Base-by-base conservation (phyloP, 305 asterid species). In the Fraxinus sp. region DNA sequence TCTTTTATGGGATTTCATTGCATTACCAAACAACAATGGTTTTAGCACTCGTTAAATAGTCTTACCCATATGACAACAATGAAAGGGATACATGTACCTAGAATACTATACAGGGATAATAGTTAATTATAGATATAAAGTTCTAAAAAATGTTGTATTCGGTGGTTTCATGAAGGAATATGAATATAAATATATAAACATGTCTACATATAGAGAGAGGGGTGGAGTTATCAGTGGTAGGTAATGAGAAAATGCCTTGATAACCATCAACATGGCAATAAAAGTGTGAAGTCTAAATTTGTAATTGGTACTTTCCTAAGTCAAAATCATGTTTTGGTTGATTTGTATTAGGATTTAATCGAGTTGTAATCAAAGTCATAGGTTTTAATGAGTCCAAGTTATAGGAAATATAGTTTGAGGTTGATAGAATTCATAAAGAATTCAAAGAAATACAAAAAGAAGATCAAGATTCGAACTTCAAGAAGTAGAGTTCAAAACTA, bases 151-250 rank as follows among this genome's bases (percentile, higher is more conserved):
- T 22, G n/a, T 7, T 14, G 43, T 26, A 26, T 64, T 74, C 57
- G 81, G 79, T 57, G 81, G 82, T 81, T 55, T 77, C 84, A 64
- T 76, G 55, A 49, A 55, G 75, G 80, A 84, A 85, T 76, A 89
- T 80, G 84, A 37, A 36, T 37, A 37, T 37, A 37, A 87, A 80
- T 26, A 83, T 77, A 26, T 11, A 77, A 14, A 8, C 3, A 20
- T 1, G 6, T 16, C 43, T 9, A 41, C 14, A 75, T 3, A 39
- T 0, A 75, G 22, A 75, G 85, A 87, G 86, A 79, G 83, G 74
- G 86, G 55, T 87, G 87, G 90, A 88, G 88, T 88, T 85, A 79
- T 90, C 90, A 84, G 84, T 82, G 88, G 88, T 90, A 85, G 92
- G 92, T 86, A 74, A 75, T 84, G 81, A 89, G 86, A 86, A 89